Conservation (phyloP, 164 flowering plant species). For the Brasenia schreberi region DNA sequence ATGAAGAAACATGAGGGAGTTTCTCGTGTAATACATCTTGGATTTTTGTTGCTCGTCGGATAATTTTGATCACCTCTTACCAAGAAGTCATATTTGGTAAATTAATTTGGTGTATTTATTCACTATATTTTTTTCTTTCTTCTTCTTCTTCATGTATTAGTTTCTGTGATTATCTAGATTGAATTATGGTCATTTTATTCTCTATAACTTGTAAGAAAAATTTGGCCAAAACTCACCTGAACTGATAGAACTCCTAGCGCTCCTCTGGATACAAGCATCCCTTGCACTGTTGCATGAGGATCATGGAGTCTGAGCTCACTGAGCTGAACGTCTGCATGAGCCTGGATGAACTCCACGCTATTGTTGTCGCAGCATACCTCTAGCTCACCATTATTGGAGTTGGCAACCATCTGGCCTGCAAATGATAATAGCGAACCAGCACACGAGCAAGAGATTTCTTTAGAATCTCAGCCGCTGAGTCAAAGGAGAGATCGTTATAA, state of each 20-base stretch:
- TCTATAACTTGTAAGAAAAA: too few species aligned
- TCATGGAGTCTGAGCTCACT: slow-evolving; percentile 19
- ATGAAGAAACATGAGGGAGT: too few species aligned
- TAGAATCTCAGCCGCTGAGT: slow-evolving; percentile 5
- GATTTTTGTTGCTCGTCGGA: too few species aligned
- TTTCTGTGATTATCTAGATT: too few species aligned
- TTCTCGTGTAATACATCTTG: too few species aligned
- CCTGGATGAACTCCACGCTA: slow-evolving; percentile 32
- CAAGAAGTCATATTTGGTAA: too few species aligned
- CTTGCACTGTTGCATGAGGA: slow-evolving; percentile 25
- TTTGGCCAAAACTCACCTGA: slow-evolving; percentile 4
- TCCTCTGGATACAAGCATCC: slow-evolving; percentile 25
- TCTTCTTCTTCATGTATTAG: too few species aligned
- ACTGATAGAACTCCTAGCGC: slow-evolving; percentile 22
- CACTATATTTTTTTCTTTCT: too few species aligned
- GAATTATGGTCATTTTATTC: too few species aligned
- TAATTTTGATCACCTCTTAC: too few species aligned
- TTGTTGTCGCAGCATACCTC: slow-evolving; percentile 27
- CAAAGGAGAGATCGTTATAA: slow-evolving; percentile 1
- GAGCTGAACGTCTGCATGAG: slow-evolving; percentile 26
- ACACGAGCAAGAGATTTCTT: slow-evolving; percentile 12
- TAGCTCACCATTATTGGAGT: slow-evolving; percentile 5
- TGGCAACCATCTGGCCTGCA: slow-evolving; percentile 17
- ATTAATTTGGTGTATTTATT: too few species aligned
- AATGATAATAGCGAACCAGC: slow-evolving; percentile 15